phyloP scores from a whole-genome alignment of 78 protist genomes.

The Dictyostelium firmibasis region DNA sequence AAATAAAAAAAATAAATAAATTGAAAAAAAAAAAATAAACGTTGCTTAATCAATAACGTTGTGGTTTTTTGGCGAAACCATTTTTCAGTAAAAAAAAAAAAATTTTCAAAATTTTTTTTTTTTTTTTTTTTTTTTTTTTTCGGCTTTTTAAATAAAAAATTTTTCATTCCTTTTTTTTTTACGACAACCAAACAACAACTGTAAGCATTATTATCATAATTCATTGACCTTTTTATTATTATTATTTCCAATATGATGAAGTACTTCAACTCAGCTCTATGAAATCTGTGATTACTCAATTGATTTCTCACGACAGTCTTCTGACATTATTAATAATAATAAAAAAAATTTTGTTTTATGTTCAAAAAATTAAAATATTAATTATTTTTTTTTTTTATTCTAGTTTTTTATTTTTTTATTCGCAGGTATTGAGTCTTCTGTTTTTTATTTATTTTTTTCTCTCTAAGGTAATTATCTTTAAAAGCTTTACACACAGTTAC shows the following conservation, averaged over 20 bases:
- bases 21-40: not conserved
- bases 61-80: not conserved
- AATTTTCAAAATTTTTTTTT: no score
- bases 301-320: constrained; percentile 58
- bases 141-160: not conserved
- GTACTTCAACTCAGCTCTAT: constrained; percentile 39
- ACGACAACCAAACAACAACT: not conserved
- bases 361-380: no score
- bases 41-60: not conserved
- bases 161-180: not conserved
- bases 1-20: not conserved
- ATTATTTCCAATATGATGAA: constrained; percentile 12
- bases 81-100: not conserved
- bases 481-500: no score
- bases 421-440: not conserved
- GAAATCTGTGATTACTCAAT: constrained; percentile 4
- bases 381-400: no score
- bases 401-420: no score
- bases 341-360: no score
- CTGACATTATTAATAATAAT: constrained; percentile 7
- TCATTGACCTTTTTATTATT: not conserved
- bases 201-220: not conserved
- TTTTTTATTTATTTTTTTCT: not conserved
- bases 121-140: constrained; percentile 18
- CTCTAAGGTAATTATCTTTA: not conserved